Conservation (phyloP, 208 protist genomes). For the Leishmania aethiopica region DNA sequence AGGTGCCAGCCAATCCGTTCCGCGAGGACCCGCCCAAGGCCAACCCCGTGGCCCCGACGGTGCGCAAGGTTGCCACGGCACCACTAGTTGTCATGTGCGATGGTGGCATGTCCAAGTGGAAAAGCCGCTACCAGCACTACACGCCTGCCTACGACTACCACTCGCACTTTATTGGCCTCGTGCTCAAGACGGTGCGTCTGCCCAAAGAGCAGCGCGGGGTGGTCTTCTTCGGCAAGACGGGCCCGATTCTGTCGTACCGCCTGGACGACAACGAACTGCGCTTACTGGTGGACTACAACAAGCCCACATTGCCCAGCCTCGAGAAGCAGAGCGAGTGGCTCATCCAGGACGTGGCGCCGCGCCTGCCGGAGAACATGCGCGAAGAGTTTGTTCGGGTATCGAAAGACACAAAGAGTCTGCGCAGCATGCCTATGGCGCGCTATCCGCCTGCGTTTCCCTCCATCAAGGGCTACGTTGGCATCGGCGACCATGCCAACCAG, state of each 20-base stretch:
- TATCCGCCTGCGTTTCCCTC: conserved; percentile 74
- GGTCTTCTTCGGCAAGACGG: conserved; percentile 91
- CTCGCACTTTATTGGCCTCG: conserved; percentile 90
- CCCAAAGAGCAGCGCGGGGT: conserved; percentile 87
- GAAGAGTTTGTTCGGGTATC: conserved; percentile 69
- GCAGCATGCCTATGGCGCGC: conserved; percentile 81
- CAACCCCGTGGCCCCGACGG: conserved; percentile 24
- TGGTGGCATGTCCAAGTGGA: conserved; percentile 93
- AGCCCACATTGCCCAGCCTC: conserved; percentile 63
- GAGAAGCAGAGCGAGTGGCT: conserved; percentile 87
- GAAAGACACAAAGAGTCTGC: conserved; percentile 60
- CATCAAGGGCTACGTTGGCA: conserved; percentile 85
- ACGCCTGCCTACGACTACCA: conserved; percentile 77
- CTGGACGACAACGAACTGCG: conserved; percentile 81
- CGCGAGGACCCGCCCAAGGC: conserved; percentile 42
- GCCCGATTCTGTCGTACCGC: conserved; percentile 92
- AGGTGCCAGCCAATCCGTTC: conserved; percentile 62
- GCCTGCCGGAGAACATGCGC: conserved; percentile 78
- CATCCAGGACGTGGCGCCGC: conserved; percentile 75
- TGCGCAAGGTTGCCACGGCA: conserved; percentile 61
- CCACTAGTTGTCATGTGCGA: conserved; percentile 94
- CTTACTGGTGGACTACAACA: conserved; percentile 89
- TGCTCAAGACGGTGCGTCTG: conserved; percentile 71
- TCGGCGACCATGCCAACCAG: conserved; percentile 96
- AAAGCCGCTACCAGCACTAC: conserved; percentile 85